These are phyloP conservation scores for Leccinum pachyderme DNA, from an alignment of 1,284 basidiomycete genomes.

Conservation along the genomic window DNA sequence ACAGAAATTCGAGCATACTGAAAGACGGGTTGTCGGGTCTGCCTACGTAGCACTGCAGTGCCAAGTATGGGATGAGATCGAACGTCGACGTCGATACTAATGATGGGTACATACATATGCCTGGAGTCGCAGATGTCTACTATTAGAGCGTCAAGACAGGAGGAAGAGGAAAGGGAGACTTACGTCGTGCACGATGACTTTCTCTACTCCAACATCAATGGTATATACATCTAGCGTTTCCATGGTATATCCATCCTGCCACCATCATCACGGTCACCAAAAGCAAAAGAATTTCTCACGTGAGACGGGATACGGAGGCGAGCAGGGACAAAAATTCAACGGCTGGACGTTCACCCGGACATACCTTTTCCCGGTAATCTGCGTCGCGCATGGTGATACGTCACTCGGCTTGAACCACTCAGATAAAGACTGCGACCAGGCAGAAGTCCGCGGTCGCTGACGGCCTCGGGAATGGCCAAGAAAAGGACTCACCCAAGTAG, in stretches of 20 bases:
- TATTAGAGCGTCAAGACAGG: background rate
- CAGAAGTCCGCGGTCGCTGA: background rate
- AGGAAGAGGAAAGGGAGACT: conserved; percentile 4
- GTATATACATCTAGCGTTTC: conserved; percentile 51
- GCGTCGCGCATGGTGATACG: background rate
- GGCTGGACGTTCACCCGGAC: background rate
- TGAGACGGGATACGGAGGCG: background rate
- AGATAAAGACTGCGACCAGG: background rate
- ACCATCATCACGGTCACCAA: background rate
- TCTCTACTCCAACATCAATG: conserved; percentile 45
- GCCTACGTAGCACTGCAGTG: conserved; percentile 57
- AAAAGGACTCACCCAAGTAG: conserved; percentile 62
- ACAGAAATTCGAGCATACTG: conserved; percentile 33
- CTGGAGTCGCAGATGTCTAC: conserved; percentile 3
- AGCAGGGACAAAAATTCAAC: background rate
- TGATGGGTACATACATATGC: conserved; percentile 18
- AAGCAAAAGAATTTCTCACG: background rate
- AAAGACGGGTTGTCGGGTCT: conserved; percentile 64
- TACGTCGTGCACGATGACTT: conserved; percentile 43
- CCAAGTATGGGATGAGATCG: background rate
- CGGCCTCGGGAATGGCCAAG: background rate
- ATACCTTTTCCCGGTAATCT: conserved; percentile 83
- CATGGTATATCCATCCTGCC: conserved; percentile 57
- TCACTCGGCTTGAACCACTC: background rate
- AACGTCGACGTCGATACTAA: background rate